Evolutionary conservation across 495 filamentous ascomycete species (phyloP), one percentile per base, ranked within the genome.

Genomic region (Sabuloglossum arenarium): DNA sequence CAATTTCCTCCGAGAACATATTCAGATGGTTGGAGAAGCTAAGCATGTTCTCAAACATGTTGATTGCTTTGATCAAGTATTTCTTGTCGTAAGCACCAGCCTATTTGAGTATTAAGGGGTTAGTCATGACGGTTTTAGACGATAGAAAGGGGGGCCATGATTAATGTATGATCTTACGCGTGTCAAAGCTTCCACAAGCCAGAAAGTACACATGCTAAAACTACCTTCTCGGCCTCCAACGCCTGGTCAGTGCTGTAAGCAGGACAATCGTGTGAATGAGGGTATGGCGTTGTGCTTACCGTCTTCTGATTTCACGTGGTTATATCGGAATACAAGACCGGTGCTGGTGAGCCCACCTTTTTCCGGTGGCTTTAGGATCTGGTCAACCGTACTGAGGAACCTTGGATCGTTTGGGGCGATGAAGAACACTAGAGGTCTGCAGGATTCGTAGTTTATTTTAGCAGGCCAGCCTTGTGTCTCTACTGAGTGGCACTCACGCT

Each of bases 201-300:
- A 85, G 65, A 84, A 86, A 0, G 81, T 86, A 58, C 81, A 82
- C 81, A 86, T 85, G 63, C 75, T 76, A 62, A 86, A 86, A 21
- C 81, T 80, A n/a, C 82, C 82, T 66, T 86, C 82, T 29, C 76
- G 70, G 23, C 82, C 82, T 34, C 79, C 79, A 4, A 86, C 78
- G n/a, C 82, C 81, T 84, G 59, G 58, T 43, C 45, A 63, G 62
- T 11, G 30, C 12, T 5, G 43, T 5, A 47, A 25, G 21, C 53
- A 55, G 1, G 14, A 37, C 1, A 39, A 30, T 12, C 19, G 46
- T 21, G 12, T 51, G 19, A 23, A 23, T 19, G 19, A 8, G 19
- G 46, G 46, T 51, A 19, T 8, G 8, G 16, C 34, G 34, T 16
- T n/a, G 16, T 28, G 64, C 74, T 59, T 67, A 81, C 82, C 82